Evolutionary conservation across 257 asterid species (phyloP), one percentile per base, ranked within the genome.

Genomic region (Verbena officinalis): DNA sequence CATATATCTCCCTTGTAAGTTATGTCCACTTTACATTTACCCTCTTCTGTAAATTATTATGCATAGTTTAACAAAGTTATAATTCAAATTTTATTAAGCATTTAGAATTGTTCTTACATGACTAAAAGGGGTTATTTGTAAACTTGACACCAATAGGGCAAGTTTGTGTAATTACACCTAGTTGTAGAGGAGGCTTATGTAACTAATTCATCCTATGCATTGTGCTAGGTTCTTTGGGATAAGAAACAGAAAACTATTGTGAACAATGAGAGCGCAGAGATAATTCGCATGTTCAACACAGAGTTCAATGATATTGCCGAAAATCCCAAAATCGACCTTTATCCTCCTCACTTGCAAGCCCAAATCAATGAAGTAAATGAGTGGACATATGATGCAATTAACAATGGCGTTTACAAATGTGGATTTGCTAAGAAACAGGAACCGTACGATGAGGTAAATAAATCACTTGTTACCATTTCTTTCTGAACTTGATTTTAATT

Each of bases 371-470:
- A 86, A 71, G 73, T 73, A 23, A 94, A 94, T 61, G 91, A 78
- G 22, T 88, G 86, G 95, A 75, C 81, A 65, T 94, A 94, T 42
- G 90, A 85, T 67, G 85, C 69, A 43, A 88, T 94, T 21, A 90
- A 94, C 72, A 94, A 94, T n/a, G 97, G 97, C 13, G 99, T 88
- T 7, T 94, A 94, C 57, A 82, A 55, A 77, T 90, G 97, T 74
- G 99, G 99, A 62, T 90, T 94, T 68, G 96, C 99, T 13, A 84
- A 73, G 80, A 84, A 84, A 81, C 99, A 88, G 62, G 93, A 78
- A 67, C 96, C 96, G 30, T 94, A 90, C 74, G 45, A 84, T 39
- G 96, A 84, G 96, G 99, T 88, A 65, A 65, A 9, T 55, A 14
- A 49, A 49, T 46, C 5, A 39, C 23, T n/a, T 15, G 23, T 14